Evolutionary conservation across 371 early-diverging fungal species (phyloP), one percentile per base, ranked within the genome.

Genomic region (Rhizopus microsporus): DNA sequence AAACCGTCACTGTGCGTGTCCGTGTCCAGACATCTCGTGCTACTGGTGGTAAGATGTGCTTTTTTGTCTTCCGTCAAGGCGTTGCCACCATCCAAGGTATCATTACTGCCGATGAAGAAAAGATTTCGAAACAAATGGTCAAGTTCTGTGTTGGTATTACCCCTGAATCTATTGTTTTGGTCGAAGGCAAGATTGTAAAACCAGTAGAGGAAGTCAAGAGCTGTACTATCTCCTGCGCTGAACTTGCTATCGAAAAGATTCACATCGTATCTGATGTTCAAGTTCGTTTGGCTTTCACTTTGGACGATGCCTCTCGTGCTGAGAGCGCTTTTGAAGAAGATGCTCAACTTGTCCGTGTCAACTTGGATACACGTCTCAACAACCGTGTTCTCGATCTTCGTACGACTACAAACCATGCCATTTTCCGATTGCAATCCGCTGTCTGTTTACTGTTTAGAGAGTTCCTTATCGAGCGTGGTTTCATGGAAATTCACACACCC

Each of bases 401-500:
- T 59, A 97, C 99, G 33, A 87, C 86, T 60, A 93, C 99, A 62
- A 97, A 98, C 82, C 94, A 98, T 45, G 94, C 99, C 46, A 98
- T 99, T 55, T 98, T 99, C 89, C 88, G 95, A 56, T 83, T 99
- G 62, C 97, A 99, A 75, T 91, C 93, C 23, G 97, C 92, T 35
- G 91, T 98, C n/a, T 87, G 93, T 78, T 81, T 82, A 60, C 78
- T 95, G 51, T 99, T 99, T 90, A 91, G 99, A 69, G 94, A 95
- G 60, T 97, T 89, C 77, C 78, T 99, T 60, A 80, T 86, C 45
- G 69, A 78, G 29, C 83, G 92, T 50, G 87, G 85, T 45, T 99
- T 99, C 67, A 86, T 92, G 62, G 99, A 99, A 82, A 98, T 99
- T 69, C 99, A 99, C 78, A 91, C 99, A 9, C 98, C 99, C 59